Evolutionary conservation across 2,329 filamentous ascomycete species (phyloP).

Genomic region (Blastomyces parvus): DNA sequence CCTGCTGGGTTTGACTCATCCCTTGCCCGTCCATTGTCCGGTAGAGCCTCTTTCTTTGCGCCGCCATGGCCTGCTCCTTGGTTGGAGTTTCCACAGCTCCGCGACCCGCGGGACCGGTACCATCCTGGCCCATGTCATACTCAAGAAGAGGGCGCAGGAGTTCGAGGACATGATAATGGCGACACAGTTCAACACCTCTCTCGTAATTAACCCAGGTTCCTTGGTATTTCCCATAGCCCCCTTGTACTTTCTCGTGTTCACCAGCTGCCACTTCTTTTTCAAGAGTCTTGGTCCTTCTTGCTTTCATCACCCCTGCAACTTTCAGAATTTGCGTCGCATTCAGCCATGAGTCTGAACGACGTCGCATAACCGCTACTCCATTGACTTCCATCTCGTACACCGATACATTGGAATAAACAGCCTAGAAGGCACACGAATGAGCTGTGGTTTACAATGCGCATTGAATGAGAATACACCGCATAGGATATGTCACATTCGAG

Average conservation of each 20-base stretch:
- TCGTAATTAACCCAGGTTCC: conserved; percentile 97
- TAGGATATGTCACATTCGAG: not conserved
- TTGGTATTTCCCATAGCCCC: conserved; percentile 97
- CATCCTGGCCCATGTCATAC: conserved; percentile 41
- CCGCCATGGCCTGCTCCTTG: conserved; percentile 97
- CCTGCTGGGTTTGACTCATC: conserved; percentile 54
- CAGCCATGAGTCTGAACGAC: conserved; percentile 87
- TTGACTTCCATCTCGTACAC: conserved; percentile 99
- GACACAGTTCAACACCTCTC: conserved; percentile 83
- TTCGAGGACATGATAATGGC: conserved; percentile 52
- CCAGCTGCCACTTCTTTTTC: conserved; percentile 96
- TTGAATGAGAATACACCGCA: too few relatives aligned
- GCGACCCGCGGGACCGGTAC: conserved; percentile 58
- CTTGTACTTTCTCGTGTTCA: conserved; percentile 96
- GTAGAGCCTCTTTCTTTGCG: conserved; percentile 85
- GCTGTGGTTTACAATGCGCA: not conserved
- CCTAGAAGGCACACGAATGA: conserved; percentile 7
- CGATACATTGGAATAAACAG: conserved; percentile 54
- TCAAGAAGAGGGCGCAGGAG: conserved; percentile 40
- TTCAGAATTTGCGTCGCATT: conserved; percentile 98
- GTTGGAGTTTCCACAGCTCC: conserved; percentile 86
- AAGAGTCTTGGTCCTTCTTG: conserved; percentile 91
- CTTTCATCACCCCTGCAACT: conserved; percentile 93
- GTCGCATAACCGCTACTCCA: conserved; percentile 85
- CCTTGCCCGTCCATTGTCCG: conserved; percentile 62